A percentile compares a stretch with the other conserved stretches of the same genome.
phyloP scores from a whole-genome alignment of 352 stramenopile species.

The Pythium rishiriense region DNA sequence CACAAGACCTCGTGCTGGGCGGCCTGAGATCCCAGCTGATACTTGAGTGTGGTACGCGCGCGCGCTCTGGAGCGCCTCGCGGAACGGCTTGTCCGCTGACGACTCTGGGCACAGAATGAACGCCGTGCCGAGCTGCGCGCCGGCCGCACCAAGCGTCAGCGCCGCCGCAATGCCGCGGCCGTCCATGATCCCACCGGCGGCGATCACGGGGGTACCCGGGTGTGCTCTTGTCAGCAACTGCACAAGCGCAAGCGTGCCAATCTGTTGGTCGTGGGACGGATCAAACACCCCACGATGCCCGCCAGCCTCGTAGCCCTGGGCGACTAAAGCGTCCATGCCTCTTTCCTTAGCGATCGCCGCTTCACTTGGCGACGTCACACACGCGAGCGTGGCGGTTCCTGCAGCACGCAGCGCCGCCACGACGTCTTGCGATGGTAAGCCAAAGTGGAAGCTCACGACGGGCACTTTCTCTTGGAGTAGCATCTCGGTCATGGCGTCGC shows the following conservation, averaged over 20 bases:
- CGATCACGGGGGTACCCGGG: conserved; percentile 46
- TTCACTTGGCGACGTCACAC: conserved; percentile 46
- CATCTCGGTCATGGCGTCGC: conserved; percentile 38
- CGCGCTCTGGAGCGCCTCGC: conserved; percentile 27
- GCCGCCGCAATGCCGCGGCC: conserved; percentile 40
- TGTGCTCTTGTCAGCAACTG: conserved; percentile 41
- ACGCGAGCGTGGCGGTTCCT: conserved; percentile 43
- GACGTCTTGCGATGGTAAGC: conserved; percentile 33
- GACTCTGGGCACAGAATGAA: conserved; percentile 56
- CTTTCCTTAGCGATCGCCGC: conserved; percentile 22
- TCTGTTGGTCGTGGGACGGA: conserved; percentile 19
- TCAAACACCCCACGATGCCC: conserved; percentile 60
- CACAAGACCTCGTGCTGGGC: conserved; percentile 44
- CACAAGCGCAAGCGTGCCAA: conserved; percentile 51
- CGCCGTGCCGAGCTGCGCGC: conserved; percentile 63
- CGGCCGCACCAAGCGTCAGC: conserved; percentile 44
- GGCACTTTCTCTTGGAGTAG: conserved; percentile 48
- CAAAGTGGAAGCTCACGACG: conserved; percentile 75
- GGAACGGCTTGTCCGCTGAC: conserved; percentile 34
- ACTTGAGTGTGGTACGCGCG: conserved; percentile 30
- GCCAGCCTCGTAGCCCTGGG: conserved; percentile 59
- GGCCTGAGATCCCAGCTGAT: conserved; percentile 38
- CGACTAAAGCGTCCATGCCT: conserved; percentile 49
- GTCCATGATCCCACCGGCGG: conserved; percentile 58
- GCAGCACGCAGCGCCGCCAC: conserved; percentile 39